phyloP scores from a whole-genome alignment of 139 green algal species.

The Chlamydomonas incerta region DNA sequence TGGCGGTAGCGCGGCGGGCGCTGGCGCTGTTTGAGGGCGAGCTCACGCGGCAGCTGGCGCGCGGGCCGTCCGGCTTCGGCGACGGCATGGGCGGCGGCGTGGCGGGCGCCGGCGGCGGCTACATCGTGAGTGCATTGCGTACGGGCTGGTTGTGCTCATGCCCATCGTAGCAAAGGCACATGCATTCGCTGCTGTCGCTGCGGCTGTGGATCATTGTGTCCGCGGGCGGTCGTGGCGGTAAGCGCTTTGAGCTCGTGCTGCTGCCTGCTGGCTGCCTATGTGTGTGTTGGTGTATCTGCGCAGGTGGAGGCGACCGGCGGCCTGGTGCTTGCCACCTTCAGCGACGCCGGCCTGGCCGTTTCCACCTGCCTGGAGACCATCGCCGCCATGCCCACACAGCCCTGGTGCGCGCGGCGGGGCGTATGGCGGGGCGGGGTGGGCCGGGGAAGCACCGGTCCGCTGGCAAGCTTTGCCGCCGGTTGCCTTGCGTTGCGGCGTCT shows the following conservation, averaged over 20 bases:
- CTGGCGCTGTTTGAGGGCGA: slow-evolving; percentile 14
- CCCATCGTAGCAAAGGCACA: not conserved
- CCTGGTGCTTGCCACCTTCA: slow-evolving; percentile 18
- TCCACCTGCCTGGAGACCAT: not conserved
- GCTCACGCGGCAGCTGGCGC: not conserved
- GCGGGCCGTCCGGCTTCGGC: too few relatives aligned
- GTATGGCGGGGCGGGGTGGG: too few relatives aligned
- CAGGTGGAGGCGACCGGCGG: slow-evolving; percentile 31
- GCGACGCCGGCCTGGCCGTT: not conserved
- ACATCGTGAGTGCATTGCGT: slow-evolving; percentile 28
- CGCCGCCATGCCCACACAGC: not conserved
- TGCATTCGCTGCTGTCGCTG: not conserved
- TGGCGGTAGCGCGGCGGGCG: not conserved
- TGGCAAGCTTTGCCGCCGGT: too few relatives aligned
- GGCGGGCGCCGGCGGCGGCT: not conserved
- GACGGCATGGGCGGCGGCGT: not conserved
- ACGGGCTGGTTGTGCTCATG: too few relatives aligned
- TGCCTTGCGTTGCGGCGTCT: too few relatives aligned
- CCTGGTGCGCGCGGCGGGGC: not conserved
- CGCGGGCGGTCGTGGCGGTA: too few relatives aligned
- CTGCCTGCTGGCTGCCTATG: not conserved
- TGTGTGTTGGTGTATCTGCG: too few relatives aligned
- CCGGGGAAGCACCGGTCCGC: too few relatives aligned
- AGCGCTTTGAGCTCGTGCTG: not conserved
- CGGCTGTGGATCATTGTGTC: too few relatives aligned